Percentiles rank a stretch among this genome's conserved stretches.
phyloP scores from a whole-genome alignment of 768 basidiomycete genomes.

The Leccinum ochraceum region DNA sequence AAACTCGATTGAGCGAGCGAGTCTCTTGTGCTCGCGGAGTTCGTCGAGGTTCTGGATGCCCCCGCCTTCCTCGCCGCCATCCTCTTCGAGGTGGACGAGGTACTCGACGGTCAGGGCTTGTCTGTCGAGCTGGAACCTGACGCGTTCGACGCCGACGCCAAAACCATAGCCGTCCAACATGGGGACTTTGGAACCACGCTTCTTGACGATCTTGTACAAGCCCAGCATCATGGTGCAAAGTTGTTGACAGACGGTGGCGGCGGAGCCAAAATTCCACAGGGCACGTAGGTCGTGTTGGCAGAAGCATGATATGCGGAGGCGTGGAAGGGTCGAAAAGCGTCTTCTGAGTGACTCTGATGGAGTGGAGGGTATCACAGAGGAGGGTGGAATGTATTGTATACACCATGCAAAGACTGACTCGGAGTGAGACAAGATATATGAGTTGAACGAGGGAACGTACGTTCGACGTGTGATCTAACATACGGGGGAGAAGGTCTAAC shows the following conservation, averaged over 20 bases:
- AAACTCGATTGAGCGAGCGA: constrained; percentile 80
- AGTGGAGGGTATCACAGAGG: constrained; percentile 33
- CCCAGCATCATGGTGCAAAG: constrained; percentile 84
- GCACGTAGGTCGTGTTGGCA: constrained; percentile 95
- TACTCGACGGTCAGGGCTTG: constrained; percentile 85
- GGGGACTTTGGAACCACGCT: constrained; percentile 74
- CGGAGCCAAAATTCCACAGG: constrained; percentile 76
- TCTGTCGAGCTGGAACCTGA: constrained; percentile 78
- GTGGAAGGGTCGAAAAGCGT: constrained; percentile 33
- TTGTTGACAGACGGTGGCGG: constrained; percentile 69
- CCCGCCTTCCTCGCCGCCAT: constrained; percentile 26
- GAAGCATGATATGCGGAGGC: constrained; percentile 83
- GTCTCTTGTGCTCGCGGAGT: constrained; percentile 66
- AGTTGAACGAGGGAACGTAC: constrained; percentile 42
- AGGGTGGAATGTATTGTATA: constrained; percentile 64
- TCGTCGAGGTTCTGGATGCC: constrained; percentile 57
- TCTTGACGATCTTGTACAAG: constrained; percentile 76
- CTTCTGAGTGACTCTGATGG: constrained; percentile 39
- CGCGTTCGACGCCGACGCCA: constrained; percentile 76
- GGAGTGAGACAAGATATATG: constrained; percentile 7
- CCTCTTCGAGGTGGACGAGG: constrained; percentile 71
- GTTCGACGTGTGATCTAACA: constrained; percentile 81
- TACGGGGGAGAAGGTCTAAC: constrained; percentile 90
- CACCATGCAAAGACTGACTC: constrained; percentile 88
- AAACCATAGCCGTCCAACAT: constrained; percentile 76